Evolutionary conservation across 1,139 yeast species (phyloP), one percentile per base, ranked within the genome.

Genomic region (Saccharomyces hybrid): DNA sequence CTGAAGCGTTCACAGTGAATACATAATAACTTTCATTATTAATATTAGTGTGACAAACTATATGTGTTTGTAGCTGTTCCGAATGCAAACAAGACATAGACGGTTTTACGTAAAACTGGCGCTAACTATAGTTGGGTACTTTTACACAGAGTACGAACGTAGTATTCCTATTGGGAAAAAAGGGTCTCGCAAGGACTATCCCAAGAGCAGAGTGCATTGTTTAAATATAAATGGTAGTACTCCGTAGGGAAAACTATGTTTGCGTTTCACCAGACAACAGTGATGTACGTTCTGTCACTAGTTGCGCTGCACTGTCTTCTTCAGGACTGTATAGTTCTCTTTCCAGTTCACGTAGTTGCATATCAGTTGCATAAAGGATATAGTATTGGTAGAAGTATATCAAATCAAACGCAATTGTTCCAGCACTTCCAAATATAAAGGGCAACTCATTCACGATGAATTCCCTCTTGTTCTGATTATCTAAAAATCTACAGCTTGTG

Each of bases 351-450:
- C 71, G 61, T n/a, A 66, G 49, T 41, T 59, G 63, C 56, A 54
- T 54, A 52, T 69, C 72, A 1, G 62, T 63, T 8, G 68, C 62
- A 55, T 70, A 70, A 13, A 70, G 57, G 7, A 68, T 63, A 57
- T 65, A 69, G 57, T 68, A 70, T 52, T 91, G 98, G 67, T 81
- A 80, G 63, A 91, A 85, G 67, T 89, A 90, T 14, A 81, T 72
- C 32, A 82, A 61, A 68, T 91, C 98, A 70, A 90, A 89, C 4
- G 84, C 62, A 26, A 91, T 79, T 0, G 97, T 90, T 4, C 97
- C 97, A 0, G 91, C 80, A 59, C 95, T 85, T 0, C 97, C 97
- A 31, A 90, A 64, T 26, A 91, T 78, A 64, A 86, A 91, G 0
- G 98, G 96, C 54, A 89, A 71, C 63, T 89, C 96, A 54, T 81